Conservation (phyloP, 2,329 filamentous ascomycete genomes). For the Claviceps sorghi region DNA sequence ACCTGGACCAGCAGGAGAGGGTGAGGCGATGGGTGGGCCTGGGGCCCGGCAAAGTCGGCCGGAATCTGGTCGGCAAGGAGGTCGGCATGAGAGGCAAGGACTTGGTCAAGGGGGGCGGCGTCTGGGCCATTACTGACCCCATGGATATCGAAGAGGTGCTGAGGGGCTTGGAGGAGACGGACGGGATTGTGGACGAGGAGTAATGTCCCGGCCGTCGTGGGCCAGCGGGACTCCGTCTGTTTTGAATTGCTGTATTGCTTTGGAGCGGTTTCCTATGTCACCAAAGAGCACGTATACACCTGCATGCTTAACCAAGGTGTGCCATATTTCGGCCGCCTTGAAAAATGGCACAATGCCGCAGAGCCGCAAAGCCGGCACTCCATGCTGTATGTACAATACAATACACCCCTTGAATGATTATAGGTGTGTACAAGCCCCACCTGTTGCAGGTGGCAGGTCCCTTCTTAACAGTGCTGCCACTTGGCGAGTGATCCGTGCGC, state of each 20-base stretch:
- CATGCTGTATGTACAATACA: too few relatives aligned
- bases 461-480: too few relatives aligned
- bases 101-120: slow-evolving; percentile 70
- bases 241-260: neutral
- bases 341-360: too few relatives aligned
- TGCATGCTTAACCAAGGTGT: too few relatives aligned
- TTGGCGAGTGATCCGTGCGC: too few relatives aligned
- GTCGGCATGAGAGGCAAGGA: slow-evolving; percentile 74
- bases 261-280: neutral
- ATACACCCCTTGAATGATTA: too few relatives aligned
- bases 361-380: too few relatives aligned
- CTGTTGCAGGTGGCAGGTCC: too few relatives aligned
- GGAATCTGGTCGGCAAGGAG: slow-evolving; percentile 89
- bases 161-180: slow-evolving; percentile 50
- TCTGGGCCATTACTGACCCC: slow-evolving; percentile 81
- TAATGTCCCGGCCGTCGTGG: slow-evolving; percentile 5
- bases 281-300: neutral
- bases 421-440: too few relatives aligned
- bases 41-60: slow-evolving; percentile 82
- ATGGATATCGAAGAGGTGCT: slow-evolving; percentile 58
- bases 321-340: too few relatives aligned
- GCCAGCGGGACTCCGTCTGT: too few relatives aligned
- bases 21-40: slow-evolving; percentile 82
- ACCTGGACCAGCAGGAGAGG: slow-evolving; percentile 69
- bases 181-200: slow-evolving; percentile 34